Evolutionary conservation across 225 moss, liverwort and hornwort genomes (phyloP), one percentile per base, ranked within the genome.

Genomic region (Climacium dendroides): DNA sequence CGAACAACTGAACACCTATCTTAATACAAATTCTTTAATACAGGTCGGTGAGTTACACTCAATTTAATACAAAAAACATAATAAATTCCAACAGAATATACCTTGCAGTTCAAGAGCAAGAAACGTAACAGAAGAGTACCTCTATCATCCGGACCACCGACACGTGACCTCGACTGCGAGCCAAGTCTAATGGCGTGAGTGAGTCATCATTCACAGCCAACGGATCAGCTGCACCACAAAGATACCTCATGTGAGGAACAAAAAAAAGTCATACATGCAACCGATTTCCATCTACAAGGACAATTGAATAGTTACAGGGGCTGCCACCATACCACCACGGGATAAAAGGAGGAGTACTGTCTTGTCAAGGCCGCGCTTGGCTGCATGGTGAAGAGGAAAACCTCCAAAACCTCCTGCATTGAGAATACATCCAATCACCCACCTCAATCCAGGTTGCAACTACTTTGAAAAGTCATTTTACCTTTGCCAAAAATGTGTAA

Each of bases 281-380:
- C 66, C 59, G 24, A 58, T 66, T 74, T 83, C 39, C 67, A 83
- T 67, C 54, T 19, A 58, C 45, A 55, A 30, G 69, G 80, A 52
- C 34, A 83, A 53, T 63, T 60, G 35, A 62, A 80, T 18, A 85
- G 22, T 62, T 37, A 8, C 67, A 91, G 89, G 30, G 76, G 77
- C 28, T 35, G 54, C 47, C 53, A 71, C 60, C 90, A 57, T 90
- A 97, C 97, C 97, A 84, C 98, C 98, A 83, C 94, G 94, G 80
- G 94, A 94, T 72, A 98, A 91, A 67, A 98, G 95, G 43, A 98
- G 89, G 72, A 95, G 74, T 32, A 94, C 97, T 83, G 97, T 98
- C 92, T 98, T 96, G 65, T 98, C 97, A 25, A 98, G 95, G 82
- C 98, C 98, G 77, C 97, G 97, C 88, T 98, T 98, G 45, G 98